Conservation (phyloP, 129 eudicot species). For the Flaveria brownii region DNA sequence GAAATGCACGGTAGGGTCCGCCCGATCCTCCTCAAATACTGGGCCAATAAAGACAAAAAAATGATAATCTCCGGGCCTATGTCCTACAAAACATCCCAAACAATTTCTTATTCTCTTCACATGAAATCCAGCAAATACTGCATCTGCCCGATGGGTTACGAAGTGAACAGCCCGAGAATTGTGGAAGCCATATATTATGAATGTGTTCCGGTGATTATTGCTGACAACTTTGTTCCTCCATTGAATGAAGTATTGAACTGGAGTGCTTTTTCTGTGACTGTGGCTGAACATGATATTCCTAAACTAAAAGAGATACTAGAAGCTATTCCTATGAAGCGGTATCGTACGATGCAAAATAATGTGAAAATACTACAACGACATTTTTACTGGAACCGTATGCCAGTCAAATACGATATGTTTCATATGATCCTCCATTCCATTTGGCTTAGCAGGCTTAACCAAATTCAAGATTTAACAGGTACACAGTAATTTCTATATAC, state of each 20-base stretch:
- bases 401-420: slow-evolving; percentile 74
- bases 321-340: slow-evolving; percentile 60
- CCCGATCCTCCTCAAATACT: slow-evolving; percentile 60
- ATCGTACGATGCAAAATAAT: slow-evolving; percentile 66
- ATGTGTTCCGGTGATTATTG: slow-evolving; percentile 93
- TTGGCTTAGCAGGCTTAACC: slow-evolving; percentile 79
- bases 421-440: slow-evolving; percentile 92
- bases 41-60: slow-evolving; percentile 62
- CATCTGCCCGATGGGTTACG: slow-evolving; percentile 92
- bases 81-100: slow-evolving; percentile 47
- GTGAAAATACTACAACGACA: slow-evolving; percentile 86
- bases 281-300: slow-evolving; percentile 76
- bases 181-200: slow-evolving; percentile 90
- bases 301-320: slow-evolving; percentile 69
- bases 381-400: slow-evolving; percentile 72
- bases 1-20: slow-evolving; percentile 89
- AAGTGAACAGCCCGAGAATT: slow-evolving; percentile 94
- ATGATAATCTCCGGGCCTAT: slow-evolving; percentile 71
- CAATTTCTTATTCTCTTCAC: slow-evolving; percentile 66
- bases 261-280: slow-evolving; percentile 72
- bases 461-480: slow-evolving; percentile 44
- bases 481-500: background rate
- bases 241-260: slow-evolving; percentile 73
- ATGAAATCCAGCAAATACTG: slow-evolving; percentile 97
- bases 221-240: slow-evolving; percentile 81